A percentile compares a stretch with the other conserved stretches of the same genome.
Conservation (phyloP, 2,329 filamentous ascomycete species). For the Sclerotinia subarctica region DNA sequence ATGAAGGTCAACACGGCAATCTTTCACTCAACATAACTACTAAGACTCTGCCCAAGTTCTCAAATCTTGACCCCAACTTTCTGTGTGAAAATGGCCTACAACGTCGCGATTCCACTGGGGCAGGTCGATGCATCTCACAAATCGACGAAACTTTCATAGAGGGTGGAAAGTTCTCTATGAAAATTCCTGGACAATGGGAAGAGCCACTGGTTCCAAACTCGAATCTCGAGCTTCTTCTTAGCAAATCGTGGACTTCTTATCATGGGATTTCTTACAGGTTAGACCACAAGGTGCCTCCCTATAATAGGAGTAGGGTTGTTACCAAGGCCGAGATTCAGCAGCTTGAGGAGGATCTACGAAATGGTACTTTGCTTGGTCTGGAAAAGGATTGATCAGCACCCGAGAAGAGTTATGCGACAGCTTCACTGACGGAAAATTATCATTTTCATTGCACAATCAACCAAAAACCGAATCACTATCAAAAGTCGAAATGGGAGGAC, state of each 20-base stretch:
- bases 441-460: no score
- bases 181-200: constrained; percentile 20
- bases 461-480: background rate
- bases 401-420: no score
- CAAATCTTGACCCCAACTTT: constrained; percentile 19
- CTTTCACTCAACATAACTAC: background rate
- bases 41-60: background rate
- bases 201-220: background rate
- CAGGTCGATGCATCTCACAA: constrained; percentile 12
- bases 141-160: background rate
- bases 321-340: background rate
- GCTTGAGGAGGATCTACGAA: background rate
- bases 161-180: background rate
- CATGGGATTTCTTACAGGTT: background rate
- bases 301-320: accelerated
- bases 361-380: background rate
- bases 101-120: background rate
- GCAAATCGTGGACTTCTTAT: no score
- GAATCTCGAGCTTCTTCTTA: background rate
- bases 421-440: accelerated
- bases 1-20: background rate
- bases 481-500: background rate
- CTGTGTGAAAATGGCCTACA: background rate
- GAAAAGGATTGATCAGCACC: background rate
- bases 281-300: accelerated